These are phyloP conservation scores for Starmera stellimalicola DNA, from an alignment of 1,139 yeast species.

Conservation along the genomic window DNA sequence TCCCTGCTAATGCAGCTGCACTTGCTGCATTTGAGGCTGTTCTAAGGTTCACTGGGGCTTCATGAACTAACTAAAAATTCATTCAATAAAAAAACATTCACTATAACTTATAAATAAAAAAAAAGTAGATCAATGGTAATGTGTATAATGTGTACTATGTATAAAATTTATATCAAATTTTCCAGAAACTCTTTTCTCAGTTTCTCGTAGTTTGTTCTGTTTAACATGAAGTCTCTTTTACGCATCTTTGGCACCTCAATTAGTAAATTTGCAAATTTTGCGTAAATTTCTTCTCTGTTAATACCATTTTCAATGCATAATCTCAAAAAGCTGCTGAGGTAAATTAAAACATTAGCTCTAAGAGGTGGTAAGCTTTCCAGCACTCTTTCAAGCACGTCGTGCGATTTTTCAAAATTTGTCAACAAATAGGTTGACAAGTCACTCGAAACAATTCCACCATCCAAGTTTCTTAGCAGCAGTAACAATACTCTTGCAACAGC, in stretches of 20 bases:
- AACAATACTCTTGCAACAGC: conserved; percentile 21
- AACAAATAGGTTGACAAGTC: conserved; percentile 22
- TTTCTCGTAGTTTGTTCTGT: conserved; percentile 17
- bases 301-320: conserved; percentile 21
- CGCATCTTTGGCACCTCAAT: conserved; percentile 21
- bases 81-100: too few species aligned
- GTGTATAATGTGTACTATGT: not conserved
- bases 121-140: not conserved
- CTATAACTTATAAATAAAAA: too few species aligned
- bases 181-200: conserved; percentile 19
- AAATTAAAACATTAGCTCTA: conserved; percentile 31
- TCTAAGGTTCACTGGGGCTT: conserved; percentile 38
- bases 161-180: conserved; percentile 8
- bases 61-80: too few species aligned
- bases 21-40: conserved; percentile 83
- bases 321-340: conserved; percentile 27
- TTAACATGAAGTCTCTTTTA: conserved; percentile 13
- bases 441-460: conserved; percentile 31
- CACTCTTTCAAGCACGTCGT: conserved; percentile 16
- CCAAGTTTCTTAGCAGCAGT: conserved; percentile 25
- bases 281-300: conserved; percentile 10
- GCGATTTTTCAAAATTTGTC: conserved; percentile 7
- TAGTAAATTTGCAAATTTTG: conserved; percentile 22
- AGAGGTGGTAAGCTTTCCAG: conserved; percentile 29
- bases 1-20: conserved; percentile 93